Base-by-base conservation (phyloP, 345 rosid genomes). In the Mangifera indica region DNA sequence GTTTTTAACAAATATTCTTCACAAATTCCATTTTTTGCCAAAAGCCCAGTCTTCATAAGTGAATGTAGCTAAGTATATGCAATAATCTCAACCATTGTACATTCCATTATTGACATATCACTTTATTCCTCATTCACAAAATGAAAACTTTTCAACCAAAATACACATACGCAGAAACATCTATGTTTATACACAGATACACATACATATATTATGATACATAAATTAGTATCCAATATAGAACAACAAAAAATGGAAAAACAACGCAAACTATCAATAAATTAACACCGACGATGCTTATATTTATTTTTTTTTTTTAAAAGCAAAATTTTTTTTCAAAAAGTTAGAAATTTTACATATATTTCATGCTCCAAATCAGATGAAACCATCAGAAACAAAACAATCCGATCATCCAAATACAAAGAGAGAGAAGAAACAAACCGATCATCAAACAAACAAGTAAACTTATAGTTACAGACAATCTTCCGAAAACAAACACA, bases 361-460 rank as follows among this genome's bases (percentile, higher is more conserved):
- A 13, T 32, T 37, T 14, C 13, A 22, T 10, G 48, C 57, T 66
- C 55, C 22, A 34, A 75, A 74, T 55, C 71, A 44, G 60, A 63
- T 57, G 60, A 62, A 49, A 26, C 42, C 57, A 62, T 49, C 56
- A 72, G 20, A 40, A 61, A 67, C 29, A 22, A 75, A 66, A 72
- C 44, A 71, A 62, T 42, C 83, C 70, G 72, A 87, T 83, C 85
- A 81, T 80, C 78, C 52, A 68, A 64, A 67, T 71, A 58, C 60
- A 68, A 42, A 55, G 46, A 18, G 1, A 52, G 70, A 67, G 14
- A 55, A 64, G 22, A 60, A 22, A 60, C 8, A 69, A 84, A 70
- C 72, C 77, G 81, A 86, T 80, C 72, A 76, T 78, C 75, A 44
- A 78, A 66, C 75, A 44, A 78, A 66, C 52, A 44, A 79, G 62